Evolutionary conservation across 345 rosid species (phyloP), one percentile per base, ranked within the genome.

Genomic region (Eucalyptus virginea): DNA sequence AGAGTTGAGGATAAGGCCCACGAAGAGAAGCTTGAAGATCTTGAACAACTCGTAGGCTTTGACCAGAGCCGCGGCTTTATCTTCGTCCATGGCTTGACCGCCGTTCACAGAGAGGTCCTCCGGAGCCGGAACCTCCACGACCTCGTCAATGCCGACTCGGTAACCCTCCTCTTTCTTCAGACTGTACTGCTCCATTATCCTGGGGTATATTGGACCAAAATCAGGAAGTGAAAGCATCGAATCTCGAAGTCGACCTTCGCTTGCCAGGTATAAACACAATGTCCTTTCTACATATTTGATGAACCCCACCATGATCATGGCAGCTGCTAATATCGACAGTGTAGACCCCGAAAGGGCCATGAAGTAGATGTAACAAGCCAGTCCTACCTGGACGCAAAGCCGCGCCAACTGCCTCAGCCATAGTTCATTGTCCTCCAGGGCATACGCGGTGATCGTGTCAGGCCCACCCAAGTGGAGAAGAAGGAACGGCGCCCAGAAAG

Each of bases 221-320:
- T 90, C 90, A 4, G 92, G 90, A 4, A 54, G 42, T 1, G 88
- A 4, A 8, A 93, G 90, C 91, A 93, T 81, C 7, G 93, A 60
- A 5, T 93, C 89, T 80, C 90, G 87, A 34, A 94, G 89, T 54
- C 72, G 90, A 37, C 88, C 89, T 28, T 86, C 81, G 86, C 94
- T 94, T 42, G 95, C 95, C 45, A 89, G 86, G 72, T 91, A 89
- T 13, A 94, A 93, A 1, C 91, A 90, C 87, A 90, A 86, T 40
- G 91, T 91, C 91, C 96, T 92, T 89, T 94, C 95, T 0, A 67
- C 88, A 52, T 92, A 94, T 89, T 94, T 95, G 86, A 91, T 89
- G 80, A 92, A 80, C 67, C 96, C 98, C 1, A 86, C 91, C 8
- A 88, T 56, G 19, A 95, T 81, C 90, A 94, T 87, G 32, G 89